Percentiles rank a stretch among this genome's conserved stretches.
Evolutionary conservation across 129 eudicot genomes (phyloP).

Genomic region (Flaveria linearis): DNA sequence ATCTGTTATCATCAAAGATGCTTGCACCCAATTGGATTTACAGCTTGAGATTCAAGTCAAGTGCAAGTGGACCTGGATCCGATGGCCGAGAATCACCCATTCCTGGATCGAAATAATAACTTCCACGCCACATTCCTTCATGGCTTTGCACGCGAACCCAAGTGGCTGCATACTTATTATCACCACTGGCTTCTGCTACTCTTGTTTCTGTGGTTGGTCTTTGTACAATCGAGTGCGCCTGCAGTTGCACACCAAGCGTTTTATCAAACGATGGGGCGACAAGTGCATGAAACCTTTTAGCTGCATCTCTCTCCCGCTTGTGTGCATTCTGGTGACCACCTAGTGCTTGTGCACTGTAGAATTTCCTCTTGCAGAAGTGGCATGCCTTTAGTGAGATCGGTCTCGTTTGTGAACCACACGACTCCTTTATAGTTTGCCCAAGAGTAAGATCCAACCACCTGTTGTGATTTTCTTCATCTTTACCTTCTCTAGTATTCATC

Average conservation of each 20-base stretch:
- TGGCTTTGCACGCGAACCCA: conserved; percentile 30
- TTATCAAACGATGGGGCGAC: conserved; percentile 40
- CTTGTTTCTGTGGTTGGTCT: conserved; percentile 32
- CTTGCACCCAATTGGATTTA: conserved; percentile 19
- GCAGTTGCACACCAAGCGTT: conserved; percentile 55
- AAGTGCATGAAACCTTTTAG: conserved; percentile 59
- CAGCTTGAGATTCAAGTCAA: conserved; percentile 61
- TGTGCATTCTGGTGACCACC: conserved; percentile 94
- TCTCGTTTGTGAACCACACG: conserved; percentile 34
- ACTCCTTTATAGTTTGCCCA: conserved; percentile 39
- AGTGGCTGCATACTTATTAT: conserved; percentile 26
- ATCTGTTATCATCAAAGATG: background rate
- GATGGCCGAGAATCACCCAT: conserved; percentile 40
- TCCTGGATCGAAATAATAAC: conserved; percentile 50
- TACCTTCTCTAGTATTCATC: conserved; percentile 39
- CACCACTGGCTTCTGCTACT: conserved; percentile 29
- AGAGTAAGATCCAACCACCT: conserved; percentile 73
- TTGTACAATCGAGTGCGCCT: conserved; percentile 57
- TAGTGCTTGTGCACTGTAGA: conserved; percentile 81
- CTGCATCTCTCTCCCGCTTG: conserved; percentile 79
- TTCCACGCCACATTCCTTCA: conserved; percentile 68
- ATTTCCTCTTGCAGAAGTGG: conserved; percentile 73
- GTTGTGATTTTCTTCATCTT: conserved; percentile 27
- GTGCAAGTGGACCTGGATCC: conserved; percentile 26
- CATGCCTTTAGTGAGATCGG: conserved; percentile 52